These are phyloP conservation scores for Heterobasidion irregulare DNA, from an alignment of 1,284 basidiomycete genomes.

Conservation along the genomic window DNA sequence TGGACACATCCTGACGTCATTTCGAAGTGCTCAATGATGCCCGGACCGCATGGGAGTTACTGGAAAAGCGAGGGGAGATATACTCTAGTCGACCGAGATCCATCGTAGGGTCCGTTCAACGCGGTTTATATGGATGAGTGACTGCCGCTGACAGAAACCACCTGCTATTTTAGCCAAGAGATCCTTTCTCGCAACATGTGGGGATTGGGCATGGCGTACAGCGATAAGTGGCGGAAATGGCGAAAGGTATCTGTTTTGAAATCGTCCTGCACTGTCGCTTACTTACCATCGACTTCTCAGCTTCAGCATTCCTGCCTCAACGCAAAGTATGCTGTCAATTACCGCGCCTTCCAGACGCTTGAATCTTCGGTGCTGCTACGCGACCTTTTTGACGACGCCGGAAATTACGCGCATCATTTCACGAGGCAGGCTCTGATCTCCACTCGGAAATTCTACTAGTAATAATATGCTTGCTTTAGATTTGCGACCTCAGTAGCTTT, in stretches of 20 bases:
- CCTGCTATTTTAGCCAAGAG: not conserved
- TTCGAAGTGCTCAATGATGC: not conserved
- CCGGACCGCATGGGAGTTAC: not conserved
- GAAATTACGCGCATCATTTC: not conserved
- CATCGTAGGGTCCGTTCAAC: not conserved
- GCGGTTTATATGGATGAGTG: not conserved
- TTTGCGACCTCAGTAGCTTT: conserved; percentile 5
- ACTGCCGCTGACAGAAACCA: not conserved
- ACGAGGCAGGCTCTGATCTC: not conserved
- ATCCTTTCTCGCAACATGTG: not conserved
- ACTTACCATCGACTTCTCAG: not conserved
- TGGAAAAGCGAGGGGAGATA: conserved; percentile 3
- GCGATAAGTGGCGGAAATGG: not conserved
- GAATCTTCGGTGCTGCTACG: not conserved
- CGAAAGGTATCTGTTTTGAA: not conserved
- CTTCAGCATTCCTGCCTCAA: not conserved
- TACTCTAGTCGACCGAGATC: not conserved
- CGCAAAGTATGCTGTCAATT: not conserved
- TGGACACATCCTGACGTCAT: not conserved
- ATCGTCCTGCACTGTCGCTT: not conserved
- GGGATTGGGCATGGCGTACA: not conserved
- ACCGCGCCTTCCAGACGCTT: not conserved
- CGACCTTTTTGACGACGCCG: not conserved
- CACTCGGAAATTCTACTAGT: too few species aligned
- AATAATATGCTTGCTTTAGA: not conserved